Evolutionary conservation across 2,329 filamentous ascomycete genomes (phyloP).

Genomic region (Claviceps lovelessii): DNA sequence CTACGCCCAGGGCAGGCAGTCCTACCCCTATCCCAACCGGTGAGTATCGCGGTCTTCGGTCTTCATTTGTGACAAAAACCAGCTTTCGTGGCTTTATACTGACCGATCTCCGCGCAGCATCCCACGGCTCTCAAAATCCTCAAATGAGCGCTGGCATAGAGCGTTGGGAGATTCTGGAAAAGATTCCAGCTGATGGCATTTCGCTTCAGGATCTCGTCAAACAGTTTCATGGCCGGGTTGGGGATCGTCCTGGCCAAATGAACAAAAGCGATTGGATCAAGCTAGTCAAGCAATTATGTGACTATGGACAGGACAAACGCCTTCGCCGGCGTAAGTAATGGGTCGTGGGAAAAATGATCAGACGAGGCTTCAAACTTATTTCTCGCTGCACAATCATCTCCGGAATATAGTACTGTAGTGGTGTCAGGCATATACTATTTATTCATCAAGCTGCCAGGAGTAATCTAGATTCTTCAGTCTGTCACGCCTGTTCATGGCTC

Average conservation of each 20-base stretch:
- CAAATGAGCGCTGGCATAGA: conserved; percentile 25
- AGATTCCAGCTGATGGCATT: conserved; percentile 40
- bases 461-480: conserved; percentile 73
- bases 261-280: conserved; percentile 42
- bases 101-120: conserved; percentile 11
- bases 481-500: conserved; percentile 63
- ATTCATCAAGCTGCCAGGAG: conserved; percentile 94
- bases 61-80: neutral
- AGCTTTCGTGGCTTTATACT: neutral
- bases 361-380: neutral
- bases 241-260: conserved; percentile 36
- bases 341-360: neutral
- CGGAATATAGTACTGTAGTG: neutral
- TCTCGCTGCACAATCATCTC: neutral
- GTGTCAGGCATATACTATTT: conserved; percentile 11
- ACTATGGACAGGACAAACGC: conserved; percentile 41
- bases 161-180: conserved; percentile 38
- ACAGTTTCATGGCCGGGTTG: conserved; percentile 38
- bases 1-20: conserved; percentile 47
- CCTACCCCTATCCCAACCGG: conserved; percentile 32
- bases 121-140: conserved; percentile 23
- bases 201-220: conserved; percentile 39
- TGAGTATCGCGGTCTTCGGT: conserved; percentile 14
- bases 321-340: conserved; percentile 26
- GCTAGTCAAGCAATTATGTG: conserved; percentile 41